Percentiles rank a stretch among this genome's conserved stretches.
Evolutionary conservation across 2,329 filamentous ascomycete species (phyloP).

Genomic region (Penicillium janthinellum): DNA sequence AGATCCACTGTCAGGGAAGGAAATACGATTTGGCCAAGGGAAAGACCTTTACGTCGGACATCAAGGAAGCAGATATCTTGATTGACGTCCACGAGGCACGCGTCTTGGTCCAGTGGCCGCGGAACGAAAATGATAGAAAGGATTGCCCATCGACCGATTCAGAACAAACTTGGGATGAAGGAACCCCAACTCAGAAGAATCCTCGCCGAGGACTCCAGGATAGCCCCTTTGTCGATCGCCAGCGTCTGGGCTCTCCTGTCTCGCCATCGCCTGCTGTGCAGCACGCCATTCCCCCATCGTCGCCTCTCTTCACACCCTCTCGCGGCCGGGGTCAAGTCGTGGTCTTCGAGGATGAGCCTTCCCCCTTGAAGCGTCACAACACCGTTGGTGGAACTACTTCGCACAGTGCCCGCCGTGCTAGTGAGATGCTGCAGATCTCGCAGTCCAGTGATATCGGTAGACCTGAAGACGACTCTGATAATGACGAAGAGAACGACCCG

Average conservation of each 20-base stretch:
- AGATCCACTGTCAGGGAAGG: constrained; percentile 85
- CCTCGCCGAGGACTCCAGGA: constrained; percentile 35
- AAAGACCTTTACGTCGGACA: constrained; percentile 87
- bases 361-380: constrained; percentile 53
- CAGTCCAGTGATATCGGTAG: constrained; percentile 40
- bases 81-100: constrained; percentile 91
- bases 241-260: constrained; percentile 70
- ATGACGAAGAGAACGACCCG: constrained; percentile 92
- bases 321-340: constrained; percentile 49
- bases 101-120: constrained; percentile 88
- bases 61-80: constrained; percentile 86
- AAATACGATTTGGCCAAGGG: constrained; percentile 85
- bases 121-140: constrained; percentile 50
- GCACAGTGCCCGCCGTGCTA: constrained; percentile 39
- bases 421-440: constrained; percentile 35
- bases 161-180: constrained; percentile 71
- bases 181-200: constrained; percentile 40
- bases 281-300: constrained; percentile 45
- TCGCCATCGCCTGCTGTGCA: constrained; percentile 67
- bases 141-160: constrained; percentile 57
- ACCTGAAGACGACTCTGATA: constrained; percentile 70
- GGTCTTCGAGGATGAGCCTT: constrained; percentile 72
- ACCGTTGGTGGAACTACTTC: constrained; percentile 31
- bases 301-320: constrained; percentile 48
- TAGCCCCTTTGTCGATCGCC: constrained; percentile 60